These are phyloP conservation scores for Chrysoporthe puriensis DNA, from an alignment of 2,329 filamentous ascomycete genomes.

Conservation along the genomic window DNA sequence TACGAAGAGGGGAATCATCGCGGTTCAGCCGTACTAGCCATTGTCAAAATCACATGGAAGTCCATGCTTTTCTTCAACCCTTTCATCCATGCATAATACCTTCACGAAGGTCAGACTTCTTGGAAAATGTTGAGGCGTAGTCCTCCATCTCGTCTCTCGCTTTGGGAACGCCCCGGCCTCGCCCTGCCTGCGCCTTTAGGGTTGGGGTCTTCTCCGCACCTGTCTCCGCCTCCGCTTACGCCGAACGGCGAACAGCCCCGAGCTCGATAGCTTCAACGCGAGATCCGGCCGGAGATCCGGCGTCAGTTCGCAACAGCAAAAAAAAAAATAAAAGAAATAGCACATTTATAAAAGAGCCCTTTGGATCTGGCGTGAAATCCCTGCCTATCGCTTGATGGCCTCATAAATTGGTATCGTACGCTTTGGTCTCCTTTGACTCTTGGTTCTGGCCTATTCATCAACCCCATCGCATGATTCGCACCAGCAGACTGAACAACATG, in stretches of 20 bases:
- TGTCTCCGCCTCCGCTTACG: not conserved
- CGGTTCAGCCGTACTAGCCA: no score
- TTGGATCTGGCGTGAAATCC: not conserved
- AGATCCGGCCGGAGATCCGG: conserved; percentile 7
- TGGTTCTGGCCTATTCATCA: not conserved
- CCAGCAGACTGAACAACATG: conserved; percentile 4
- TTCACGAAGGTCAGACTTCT: no score
- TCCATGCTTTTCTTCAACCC: no score
- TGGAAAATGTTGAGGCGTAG: no score
- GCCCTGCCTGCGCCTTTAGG: not conserved
- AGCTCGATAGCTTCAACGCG: not conserved
- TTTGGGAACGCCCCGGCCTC: no score
- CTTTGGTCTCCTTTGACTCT: not conserved
- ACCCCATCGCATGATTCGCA: not conserved
- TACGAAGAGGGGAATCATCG: no score
- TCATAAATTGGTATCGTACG: not conserved
- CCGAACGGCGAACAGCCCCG: conserved; percentile 4
- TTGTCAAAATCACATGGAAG: no score
- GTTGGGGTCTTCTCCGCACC: not conserved
- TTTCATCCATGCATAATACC: no score
- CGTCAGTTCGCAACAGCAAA: not conserved
- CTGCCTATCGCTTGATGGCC: not conserved
- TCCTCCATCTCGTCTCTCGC: no score
- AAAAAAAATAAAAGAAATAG: not conserved
- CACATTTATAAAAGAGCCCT: not conserved